phyloP scores from a whole-genome alignment of 2,329 filamentous ascomycete species.

The Fusarium sp. region DNA sequence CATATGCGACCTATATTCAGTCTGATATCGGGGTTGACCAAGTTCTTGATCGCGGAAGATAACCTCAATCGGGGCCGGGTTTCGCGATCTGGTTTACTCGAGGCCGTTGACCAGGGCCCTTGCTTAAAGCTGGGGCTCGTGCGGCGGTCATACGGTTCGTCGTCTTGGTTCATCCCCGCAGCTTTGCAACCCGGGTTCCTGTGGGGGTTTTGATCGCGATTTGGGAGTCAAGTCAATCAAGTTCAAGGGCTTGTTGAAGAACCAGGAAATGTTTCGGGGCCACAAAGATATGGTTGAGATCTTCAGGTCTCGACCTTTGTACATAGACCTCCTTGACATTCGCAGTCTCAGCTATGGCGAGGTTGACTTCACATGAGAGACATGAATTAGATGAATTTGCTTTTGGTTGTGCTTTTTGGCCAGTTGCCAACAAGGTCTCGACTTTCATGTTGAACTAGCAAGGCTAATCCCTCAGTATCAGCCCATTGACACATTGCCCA shows the following conservation, averaged over 20 bases:
- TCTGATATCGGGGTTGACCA: no score
- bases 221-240: slow-evolving; percentile 24
- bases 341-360: background rate
- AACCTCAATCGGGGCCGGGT: slow-evolving; percentile 28
- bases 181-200: slow-evolving; percentile 18
- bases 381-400: slow-evolving; percentile 9
- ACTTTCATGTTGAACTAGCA: slow-evolving; percentile 18
- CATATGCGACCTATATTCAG: slow-evolving; percentile 20
- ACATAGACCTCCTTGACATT: background rate
- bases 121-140: slow-evolving; percentile 43
- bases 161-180: slow-evolving; percentile 46
- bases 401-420: slow-evolving; percentile 5
- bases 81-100: slow-evolving; percentile 40
- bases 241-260: slow-evolving; percentile 7
- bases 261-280: background rate
- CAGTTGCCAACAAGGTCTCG: slow-evolving; percentile 18
- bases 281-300: background rate
- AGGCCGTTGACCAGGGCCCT: slow-evolving; percentile 35
- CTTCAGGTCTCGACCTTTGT: background rate
- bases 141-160: slow-evolving; percentile 45
- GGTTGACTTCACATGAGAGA: background rate
- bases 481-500: slow-evolving; percentile 32
- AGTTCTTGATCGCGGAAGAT: slow-evolving; percentile 17
- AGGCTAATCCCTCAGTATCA: slow-evolving; percentile 32
- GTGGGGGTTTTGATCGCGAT: slow-evolving; percentile 35